A percentile compares a stretch with the other conserved stretches of the same genome.
phyloP scores from a whole-genome alignment of 1,284 basidiomycete genomes.

The Trichosporon sp. region DNA sequence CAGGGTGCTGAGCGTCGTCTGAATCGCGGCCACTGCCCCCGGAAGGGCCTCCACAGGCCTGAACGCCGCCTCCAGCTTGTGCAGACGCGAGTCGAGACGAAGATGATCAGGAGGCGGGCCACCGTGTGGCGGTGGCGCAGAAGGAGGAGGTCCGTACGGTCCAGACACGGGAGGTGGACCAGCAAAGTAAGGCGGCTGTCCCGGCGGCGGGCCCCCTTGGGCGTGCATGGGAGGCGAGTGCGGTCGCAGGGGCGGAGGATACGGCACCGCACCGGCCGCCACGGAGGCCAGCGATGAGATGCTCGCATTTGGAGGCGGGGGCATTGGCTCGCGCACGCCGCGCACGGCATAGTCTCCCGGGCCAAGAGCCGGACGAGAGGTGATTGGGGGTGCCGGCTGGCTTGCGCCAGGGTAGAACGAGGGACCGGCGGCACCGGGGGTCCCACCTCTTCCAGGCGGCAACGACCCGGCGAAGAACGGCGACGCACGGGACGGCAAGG shows the following conservation, averaged over 20 bases:
- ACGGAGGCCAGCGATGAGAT: conserved; percentile 21
- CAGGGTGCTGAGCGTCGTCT: conserved; percentile 16
- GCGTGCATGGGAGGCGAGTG: conserved; percentile 17
- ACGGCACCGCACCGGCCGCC: conserved; percentile 10
- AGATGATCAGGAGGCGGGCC: conserved; percentile 8
- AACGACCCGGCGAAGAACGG: conserved; percentile 30
- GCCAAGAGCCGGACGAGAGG: conserved; percentile 27
- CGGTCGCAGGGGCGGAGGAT: conserved; percentile 16
- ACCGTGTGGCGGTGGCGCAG: conserved; percentile 5
- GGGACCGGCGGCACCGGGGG: conserved; percentile 20
- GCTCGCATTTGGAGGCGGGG: conserved; percentile 30
- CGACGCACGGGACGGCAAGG: conserved; percentile 34
- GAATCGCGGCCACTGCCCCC: conserved; percentile 14
- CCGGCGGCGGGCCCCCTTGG: conserved; percentile 5
- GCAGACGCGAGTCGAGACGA: conserved; percentile 16
- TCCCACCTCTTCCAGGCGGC: conserved; percentile 27
- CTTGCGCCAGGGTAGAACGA: conserved; percentile 35
- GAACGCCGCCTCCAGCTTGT: conserved; percentile 17
- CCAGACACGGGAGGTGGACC: conserved; percentile 7
- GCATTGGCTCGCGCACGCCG: conserved; percentile 38
- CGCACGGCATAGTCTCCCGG: conserved; percentile 30
- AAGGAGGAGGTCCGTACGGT: conserved; percentile 7
- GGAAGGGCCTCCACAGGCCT: conserved; percentile 16
- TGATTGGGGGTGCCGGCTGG: conserved; percentile 37
- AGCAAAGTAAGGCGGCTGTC: conserved; percentile 12